Evolutionary conservation across 2,329 filamentous ascomycete genomes (phyloP), one percentile per base, ranked within the genome.

Genomic region (Fusarium pseudoanthophilum): DNA sequence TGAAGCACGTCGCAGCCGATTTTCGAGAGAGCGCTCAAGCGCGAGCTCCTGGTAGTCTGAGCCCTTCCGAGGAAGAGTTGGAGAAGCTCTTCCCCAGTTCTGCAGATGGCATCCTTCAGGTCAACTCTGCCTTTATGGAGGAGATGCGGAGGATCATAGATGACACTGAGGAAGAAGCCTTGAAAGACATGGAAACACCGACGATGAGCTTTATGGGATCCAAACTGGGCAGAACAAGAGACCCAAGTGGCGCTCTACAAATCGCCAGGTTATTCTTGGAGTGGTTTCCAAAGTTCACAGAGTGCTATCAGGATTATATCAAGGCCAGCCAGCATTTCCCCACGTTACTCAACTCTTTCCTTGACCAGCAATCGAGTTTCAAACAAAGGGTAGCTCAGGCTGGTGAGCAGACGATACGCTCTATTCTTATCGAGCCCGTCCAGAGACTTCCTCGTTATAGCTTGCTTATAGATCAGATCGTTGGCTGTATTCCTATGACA

Each of bases 371-470:
- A 70, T 95, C 95, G 5, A 95, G 92, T 78, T 95, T 97, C 80
- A 92, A 92, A 6, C 92, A 92, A 75, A 87, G 93, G 51, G 90
- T 98, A 7, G 90, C 93, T 59, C 91, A 95, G 72, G 92, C 92
- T 5, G 95, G 96, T 62, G 96, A 98, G 81, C 96, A 99, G 83
- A 90, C 91, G 64, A 88, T 98, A 60, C 95, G 94, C 55, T 98
- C 96, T 7, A 89, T 96, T 71, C 88, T 99, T 61, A 99, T 99
- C 80, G 96, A 99, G 82, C 96, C 96, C 5, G 95, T 99, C 1
- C 96, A 99, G 82, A 89, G 96, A 59, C 87, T 99, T 59, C 96
- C 96, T 32, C 92, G 96, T 32, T 99, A 99, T 83, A 98, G 94
- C 78, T 86, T 99, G 40, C 92, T 98, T 79, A 98, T 99, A 77